Percentiles rank a stretch among this genome's conserved stretches.
These are phyloP conservation scores for Maudiozyma barnettii DNA, from an alignment of 805 yeast genomes.

Conservation along the genomic window DNA sequence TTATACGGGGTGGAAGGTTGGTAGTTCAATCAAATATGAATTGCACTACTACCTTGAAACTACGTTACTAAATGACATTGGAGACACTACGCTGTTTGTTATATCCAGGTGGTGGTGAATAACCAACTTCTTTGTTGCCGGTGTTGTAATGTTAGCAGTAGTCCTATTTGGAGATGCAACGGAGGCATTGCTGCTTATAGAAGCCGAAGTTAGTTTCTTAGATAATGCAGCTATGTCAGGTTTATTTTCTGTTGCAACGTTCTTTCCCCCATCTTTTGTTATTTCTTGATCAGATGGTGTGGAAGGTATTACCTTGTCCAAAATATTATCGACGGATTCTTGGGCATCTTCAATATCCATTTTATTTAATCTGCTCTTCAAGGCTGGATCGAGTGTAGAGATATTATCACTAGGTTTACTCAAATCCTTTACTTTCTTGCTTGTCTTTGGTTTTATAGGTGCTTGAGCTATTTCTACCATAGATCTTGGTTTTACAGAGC, in stretches of 20 bases:
- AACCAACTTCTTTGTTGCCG: constrained; percentile 7
- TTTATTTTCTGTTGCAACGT: background rate
- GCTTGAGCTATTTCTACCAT: constrained; percentile 22
- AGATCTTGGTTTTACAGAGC: constrained; percentile 13
- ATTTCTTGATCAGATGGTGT: background rate
- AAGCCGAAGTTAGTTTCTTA: constrained; percentile 1
- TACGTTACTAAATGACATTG: constrained; percentile 13
- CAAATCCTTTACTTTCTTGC: background rate
- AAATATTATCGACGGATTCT: background rate
- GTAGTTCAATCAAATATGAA: too few species aligned
- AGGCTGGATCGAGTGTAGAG: background rate
- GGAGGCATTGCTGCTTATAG: constrained; percentile 1
- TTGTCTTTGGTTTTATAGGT: constrained; percentile 4
- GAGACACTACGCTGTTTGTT: constrained; percentile 9
- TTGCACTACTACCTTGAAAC: constrained; percentile 5
- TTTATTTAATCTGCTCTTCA: background rate
- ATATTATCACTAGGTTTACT: background rate
- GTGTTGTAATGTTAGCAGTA: background rate
- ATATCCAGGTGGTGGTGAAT: constrained; percentile 17
- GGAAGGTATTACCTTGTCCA: background rate
- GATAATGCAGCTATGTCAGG: background rate
- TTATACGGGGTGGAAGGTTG: background rate
- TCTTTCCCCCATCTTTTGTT: background rate
- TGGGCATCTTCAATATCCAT: background rate
- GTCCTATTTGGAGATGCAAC: background rate